Evolutionary conservation across 73 alveolate species (phyloP).

Genomic region (Durusdinium trenchii): DNA sequence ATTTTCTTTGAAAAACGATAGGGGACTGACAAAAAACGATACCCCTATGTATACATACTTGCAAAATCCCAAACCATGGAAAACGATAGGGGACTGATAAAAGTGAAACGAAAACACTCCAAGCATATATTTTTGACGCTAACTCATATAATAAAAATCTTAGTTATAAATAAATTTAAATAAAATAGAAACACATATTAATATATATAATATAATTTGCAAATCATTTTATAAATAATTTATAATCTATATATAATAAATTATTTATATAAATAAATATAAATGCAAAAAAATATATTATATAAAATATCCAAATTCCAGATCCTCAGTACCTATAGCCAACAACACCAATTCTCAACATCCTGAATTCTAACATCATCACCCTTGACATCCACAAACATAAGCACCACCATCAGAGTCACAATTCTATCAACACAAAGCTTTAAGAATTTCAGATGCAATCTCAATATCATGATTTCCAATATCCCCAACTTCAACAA

Average conservation of each 20-base stretch:
- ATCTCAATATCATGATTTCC: too few relatives aligned
- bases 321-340: too few relatives aligned
- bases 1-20: not conserved
- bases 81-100: not conserved
- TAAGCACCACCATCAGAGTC: too few relatives aligned
- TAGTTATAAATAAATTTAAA: not conserved
- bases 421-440: too few relatives aligned
- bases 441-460: too few relatives aligned
- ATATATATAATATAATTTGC: not conserved
- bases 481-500: too few relatives aligned
- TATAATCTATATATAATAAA: not conserved
- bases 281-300: not conserved
- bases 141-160: not conserved
- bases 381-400: too few relatives aligned
- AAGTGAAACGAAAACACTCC: not conserved
- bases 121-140: not conserved
- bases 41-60: not conserved
- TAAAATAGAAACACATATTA: not conserved
- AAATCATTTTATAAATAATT: not conserved
- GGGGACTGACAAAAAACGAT: not conserved
- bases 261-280: not conserved
- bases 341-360: too few relatives aligned
- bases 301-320: too few relatives aligned
- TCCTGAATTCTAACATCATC: too few relatives aligned
- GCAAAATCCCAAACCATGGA: not conserved